A percentile compares a stretch with the other conserved stretches of the same genome.
These are phyloP conservation scores for Galeopsis tetrahit DNA, from an alignment of 257 asterid genomes.

Conservation along the genomic window DNA sequence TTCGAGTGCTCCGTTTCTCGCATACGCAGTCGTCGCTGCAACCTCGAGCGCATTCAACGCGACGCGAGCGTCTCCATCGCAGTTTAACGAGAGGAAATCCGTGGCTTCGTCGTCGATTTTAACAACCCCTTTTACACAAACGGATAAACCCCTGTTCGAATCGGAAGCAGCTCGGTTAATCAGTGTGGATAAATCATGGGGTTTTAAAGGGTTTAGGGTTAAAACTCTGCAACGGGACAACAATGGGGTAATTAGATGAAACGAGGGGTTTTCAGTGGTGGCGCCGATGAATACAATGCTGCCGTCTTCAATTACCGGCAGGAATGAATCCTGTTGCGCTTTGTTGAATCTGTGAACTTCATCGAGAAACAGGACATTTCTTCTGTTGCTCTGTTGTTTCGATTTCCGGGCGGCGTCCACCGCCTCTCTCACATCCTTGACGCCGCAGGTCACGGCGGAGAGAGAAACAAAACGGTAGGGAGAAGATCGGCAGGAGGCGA, in stretches of 20 bases:
- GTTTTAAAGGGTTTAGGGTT: constrained; percentile 61
- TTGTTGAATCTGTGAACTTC: constrained; percentile 96
- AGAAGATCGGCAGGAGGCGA: constrained; percentile 35
- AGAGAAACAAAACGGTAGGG: constrained; percentile 57
- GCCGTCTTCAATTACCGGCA: constrained; percentile 92
- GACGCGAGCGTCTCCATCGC: constrained; percentile 86
- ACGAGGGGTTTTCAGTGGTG: constrained; percentile 91
- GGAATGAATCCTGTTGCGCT: constrained; percentile 82
- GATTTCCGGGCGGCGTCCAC: constrained; percentile 68
- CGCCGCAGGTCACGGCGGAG: constrained; percentile 87
- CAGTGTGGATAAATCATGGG: constrained; percentile 49
- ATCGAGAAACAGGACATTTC: constrained; percentile 75
- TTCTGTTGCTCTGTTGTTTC: constrained; percentile 35
- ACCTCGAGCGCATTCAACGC: constrained; percentile 71
- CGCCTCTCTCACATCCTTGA: constrained; percentile 77
- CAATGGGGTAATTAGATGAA: constrained; percentile 79
- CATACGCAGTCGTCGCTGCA: constrained; percentile 61
- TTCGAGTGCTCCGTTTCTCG: constrained; percentile 15
- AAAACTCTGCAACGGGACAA: constrained; percentile 80
- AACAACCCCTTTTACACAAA: constrained; percentile 7
- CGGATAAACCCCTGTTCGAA: constrained; percentile 43
- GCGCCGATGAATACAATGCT: constrained; percentile 85
- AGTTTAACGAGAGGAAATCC: constrained; percentile 56
- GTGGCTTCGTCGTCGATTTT: constrained; percentile 47
- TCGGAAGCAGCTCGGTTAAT: constrained; percentile 55